phyloP scores from a whole-genome alignment of 768 basidiomycete genomes.

The Daedalea quercina region DNA sequence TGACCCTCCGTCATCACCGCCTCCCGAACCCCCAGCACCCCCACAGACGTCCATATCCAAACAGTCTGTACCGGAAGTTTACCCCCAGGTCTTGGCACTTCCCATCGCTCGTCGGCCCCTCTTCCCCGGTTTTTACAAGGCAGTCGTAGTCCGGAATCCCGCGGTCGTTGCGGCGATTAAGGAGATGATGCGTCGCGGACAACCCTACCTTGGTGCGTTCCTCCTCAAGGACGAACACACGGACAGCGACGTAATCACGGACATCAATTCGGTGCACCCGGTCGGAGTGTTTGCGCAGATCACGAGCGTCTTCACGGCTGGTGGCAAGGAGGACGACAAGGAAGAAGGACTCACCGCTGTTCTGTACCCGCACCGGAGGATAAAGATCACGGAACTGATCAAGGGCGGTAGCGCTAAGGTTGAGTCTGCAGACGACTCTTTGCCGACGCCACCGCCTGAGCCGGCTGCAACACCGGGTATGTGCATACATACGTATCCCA shows the following conservation, averaged over 20 bases:
- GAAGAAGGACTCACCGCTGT: slow-evolving; percentile 94
- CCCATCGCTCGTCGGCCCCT: slow-evolving; percentile 93
- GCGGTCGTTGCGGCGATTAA: slow-evolving; percentile 89
- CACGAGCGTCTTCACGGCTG: slow-evolving; percentile 81
- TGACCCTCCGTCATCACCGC: slow-evolving; percentile 34
- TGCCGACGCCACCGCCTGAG: slow-evolving; percentile 26
- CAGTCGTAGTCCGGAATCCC: slow-evolving; percentile 88
- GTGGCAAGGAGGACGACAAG: slow-evolving; percentile 59
- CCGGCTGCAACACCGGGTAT: slow-evolving; percentile 8
- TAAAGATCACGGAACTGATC: slow-evolving; percentile 81
- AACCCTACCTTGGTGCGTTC: slow-evolving; percentile 96
- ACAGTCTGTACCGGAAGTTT: slow-evolving; percentile 82
- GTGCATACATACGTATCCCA: background rate
- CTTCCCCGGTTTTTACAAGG: slow-evolving; percentile 98
- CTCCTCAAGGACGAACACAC: slow-evolving; percentile 89
- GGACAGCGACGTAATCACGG: slow-evolving; percentile 90
- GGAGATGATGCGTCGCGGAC: slow-evolving; percentile 94
- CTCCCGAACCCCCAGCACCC: slow-evolving; percentile 29
- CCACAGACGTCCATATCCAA: slow-evolving; percentile 62
- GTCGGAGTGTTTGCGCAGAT: slow-evolving; percentile 98
- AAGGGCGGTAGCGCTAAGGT: slow-evolving; percentile 38
- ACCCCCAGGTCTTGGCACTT: slow-evolving; percentile 91
- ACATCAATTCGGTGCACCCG: slow-evolving; percentile 78
- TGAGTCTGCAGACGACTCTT: slow-evolving; percentile 34
- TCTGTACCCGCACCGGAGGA: slow-evolving; percentile 87